phyloP scores from a whole-genome alignment of 129 eudicot species.

The Chrysanthemum seticuspe region DNA sequence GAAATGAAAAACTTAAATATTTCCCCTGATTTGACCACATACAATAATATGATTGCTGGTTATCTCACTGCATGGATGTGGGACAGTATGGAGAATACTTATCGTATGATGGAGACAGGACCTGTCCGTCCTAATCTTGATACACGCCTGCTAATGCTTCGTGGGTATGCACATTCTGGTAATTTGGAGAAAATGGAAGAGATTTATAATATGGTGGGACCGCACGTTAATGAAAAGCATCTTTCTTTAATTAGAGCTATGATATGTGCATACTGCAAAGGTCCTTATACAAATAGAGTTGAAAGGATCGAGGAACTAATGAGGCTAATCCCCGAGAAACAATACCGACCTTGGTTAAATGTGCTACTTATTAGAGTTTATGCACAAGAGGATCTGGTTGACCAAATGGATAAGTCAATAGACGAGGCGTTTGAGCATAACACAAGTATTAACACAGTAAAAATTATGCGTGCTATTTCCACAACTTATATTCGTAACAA shows the following conservation, averaged over 20 bases:
- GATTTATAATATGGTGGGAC: slow-evolving; percentile 45
- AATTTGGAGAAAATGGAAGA: slow-evolving; percentile 80
- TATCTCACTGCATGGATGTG: slow-evolving; percentile 95
- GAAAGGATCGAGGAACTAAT: slow-evolving; percentile 52
- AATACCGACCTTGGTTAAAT: slow-evolving; percentile 78
- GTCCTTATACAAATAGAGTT: slow-evolving; percentile 42
- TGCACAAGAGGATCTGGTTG: slow-evolving; percentile 68
- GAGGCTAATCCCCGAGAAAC: slow-evolving; percentile 54
- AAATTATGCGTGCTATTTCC: slow-evolving; percentile 52
- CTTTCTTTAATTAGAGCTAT: slow-evolving; percentile 48
- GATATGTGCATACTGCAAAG: slow-evolving; percentile 77
- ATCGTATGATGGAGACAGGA: slow-evolving; percentile 33
- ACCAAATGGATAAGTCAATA: slow-evolving; percentile 65
- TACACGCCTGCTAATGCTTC: slow-evolving; percentile 71
- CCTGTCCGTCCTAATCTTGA: slow-evolving; percentile 46
- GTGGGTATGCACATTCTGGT: slow-evolving; percentile 84
- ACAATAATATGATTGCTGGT: slow-evolving; percentile 60
- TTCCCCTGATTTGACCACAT: slow-evolving; percentile 53
- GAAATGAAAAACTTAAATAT: slow-evolving; percentile 46
- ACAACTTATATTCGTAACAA: slow-evolving; percentile 49
- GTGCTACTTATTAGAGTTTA: slow-evolving; percentile 61
- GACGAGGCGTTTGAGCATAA: slow-evolving; percentile 63
- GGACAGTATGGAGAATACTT: slow-evolving; percentile 82
- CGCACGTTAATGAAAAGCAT: slow-evolving; percentile 33
- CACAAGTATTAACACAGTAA: slow-evolving; percentile 38